phyloP scores from a whole-genome alignment of 257 asterid species.

The Verbena officinalis region DNA sequence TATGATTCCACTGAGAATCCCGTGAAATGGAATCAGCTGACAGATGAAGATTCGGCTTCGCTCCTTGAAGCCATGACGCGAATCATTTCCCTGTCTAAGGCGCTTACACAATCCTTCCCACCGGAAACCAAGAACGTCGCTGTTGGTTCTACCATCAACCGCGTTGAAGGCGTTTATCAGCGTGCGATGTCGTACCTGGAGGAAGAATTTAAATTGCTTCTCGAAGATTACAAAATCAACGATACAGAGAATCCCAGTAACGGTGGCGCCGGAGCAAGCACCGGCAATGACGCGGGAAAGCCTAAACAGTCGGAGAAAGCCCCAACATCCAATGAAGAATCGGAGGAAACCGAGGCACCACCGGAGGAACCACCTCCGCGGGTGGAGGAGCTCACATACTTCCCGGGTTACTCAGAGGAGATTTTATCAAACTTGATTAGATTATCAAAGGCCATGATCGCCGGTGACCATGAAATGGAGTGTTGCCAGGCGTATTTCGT shows the following conservation, averaged over 20 bases:
- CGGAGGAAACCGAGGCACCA: constrained; percentile 22
- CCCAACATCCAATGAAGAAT: constrained; percentile 14
- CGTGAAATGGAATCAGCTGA: constrained; percentile 44
- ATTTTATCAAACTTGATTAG: constrained; percentile 31
- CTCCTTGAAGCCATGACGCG: constrained; percentile 44
- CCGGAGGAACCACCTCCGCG: constrained; percentile 27
- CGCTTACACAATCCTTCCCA: constrained; percentile 37
- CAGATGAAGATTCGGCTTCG: constrained; percentile 43
- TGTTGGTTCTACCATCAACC: constrained; percentile 46
- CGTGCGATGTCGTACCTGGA: constrained; percentile 59
- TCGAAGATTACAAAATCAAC: constrained; percentile 43
- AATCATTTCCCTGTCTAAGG: constrained; percentile 34
- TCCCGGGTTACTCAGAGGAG: constrained; percentile 51
- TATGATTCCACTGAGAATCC: constrained; percentile 40
- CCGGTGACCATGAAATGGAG: constrained; percentile 58
- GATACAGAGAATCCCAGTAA: constrained; percentile 12
- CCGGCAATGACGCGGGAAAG: too few relatives aligned
- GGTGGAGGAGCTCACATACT: constrained; percentile 20
- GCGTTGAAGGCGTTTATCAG: constrained; percentile 51
- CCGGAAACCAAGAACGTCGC: constrained; percentile 45
- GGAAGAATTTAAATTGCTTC: constrained; percentile 56
- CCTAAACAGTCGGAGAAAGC: too few relatives aligned
- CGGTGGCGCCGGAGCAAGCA: too few relatives aligned
- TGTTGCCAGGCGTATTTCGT: constrained; percentile 55
- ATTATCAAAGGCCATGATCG: constrained; percentile 44